These are phyloP conservation scores for Arabidopsis lyrata DNA, from an alignment of 441 rosid species.

Conservation along the genomic window DNA sequence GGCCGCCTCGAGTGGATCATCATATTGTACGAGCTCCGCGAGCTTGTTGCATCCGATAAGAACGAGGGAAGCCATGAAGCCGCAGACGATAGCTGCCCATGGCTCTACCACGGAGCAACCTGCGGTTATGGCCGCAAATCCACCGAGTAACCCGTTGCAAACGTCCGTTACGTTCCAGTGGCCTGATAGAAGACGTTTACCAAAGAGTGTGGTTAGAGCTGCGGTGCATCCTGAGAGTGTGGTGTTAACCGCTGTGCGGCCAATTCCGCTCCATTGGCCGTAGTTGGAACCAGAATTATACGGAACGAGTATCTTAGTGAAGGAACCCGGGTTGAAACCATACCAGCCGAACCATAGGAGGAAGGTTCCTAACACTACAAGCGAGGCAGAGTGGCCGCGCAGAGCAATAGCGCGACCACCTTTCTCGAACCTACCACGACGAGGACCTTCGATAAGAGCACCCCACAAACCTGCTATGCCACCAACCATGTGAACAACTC, in stretches of 20 bases:
- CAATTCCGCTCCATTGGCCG: slow-evolving; percentile 88
- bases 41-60: slow-evolving; percentile 69
- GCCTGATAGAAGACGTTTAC: slow-evolving; percentile 66
- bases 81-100: slow-evolving; percentile 85
- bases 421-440: slow-evolving; percentile 71
- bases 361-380: slow-evolving; percentile 85
- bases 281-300: slow-evolving; percentile 53
- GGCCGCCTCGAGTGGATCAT: slow-evolving; percentile 84
- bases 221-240: slow-evolving; percentile 82
- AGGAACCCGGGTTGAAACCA: slow-evolving; percentile 85
- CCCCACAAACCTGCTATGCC: slow-evolving; percentile 67
- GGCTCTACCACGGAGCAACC: slow-evolving; percentile 93
- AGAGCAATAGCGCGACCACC: slow-evolving; percentile 50
- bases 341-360: slow-evolving; percentile 95
- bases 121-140: slow-evolving; percentile 80
- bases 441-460: slow-evolving; percentile 79
- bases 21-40: slow-evolving; percentile 60
- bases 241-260: slow-evolving; percentile 86
- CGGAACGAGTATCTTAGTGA: slow-evolving; percentile 53
- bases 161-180: slow-evolving; percentile 92
- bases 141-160: slow-evolving; percentile 82
- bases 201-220: slow-evolving; percentile 78
- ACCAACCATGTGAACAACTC: slow-evolving; percentile 64
- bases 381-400: slow-evolving; percentile 85
- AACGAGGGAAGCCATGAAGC: slow-evolving; percentile 68